These are phyloP conservation scores for Mortierella claussenii DNA, from an alignment of 192 early-diverging fungal species.

Conservation along the genomic window DNA sequence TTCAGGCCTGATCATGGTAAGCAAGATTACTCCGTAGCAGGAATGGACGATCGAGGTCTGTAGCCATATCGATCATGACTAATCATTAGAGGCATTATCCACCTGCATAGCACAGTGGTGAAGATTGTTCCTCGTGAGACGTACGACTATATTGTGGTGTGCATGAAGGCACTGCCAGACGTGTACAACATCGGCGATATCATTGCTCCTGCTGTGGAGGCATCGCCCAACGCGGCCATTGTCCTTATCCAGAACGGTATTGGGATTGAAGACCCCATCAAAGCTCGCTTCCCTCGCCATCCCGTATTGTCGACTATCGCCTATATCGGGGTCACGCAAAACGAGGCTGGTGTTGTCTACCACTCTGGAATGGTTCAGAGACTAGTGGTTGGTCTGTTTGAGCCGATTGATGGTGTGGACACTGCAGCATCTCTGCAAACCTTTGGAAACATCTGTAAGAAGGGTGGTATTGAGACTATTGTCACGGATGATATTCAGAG, in stretches of 20 bases:
- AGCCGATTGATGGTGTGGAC: constrained; percentile 37
- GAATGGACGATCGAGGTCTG: too few species aligned
- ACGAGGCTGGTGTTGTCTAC: constrained; percentile 58
- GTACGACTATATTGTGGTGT: constrained; percentile 71
- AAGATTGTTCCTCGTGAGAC: constrained; percentile 56
- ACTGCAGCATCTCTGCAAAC: constrained; percentile 21
- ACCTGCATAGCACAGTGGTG: constrained; percentile 35
- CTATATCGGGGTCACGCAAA: constrained; percentile 73
- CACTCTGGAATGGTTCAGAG: constrained; percentile 55
- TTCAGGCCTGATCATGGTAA: constrained; percentile 65
- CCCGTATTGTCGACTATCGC: constrained; percentile 69
- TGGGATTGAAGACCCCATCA: constrained; percentile 69
- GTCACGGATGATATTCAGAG: constrained; percentile 67
- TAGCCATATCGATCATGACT: too few species aligned
- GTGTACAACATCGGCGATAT: constrained; percentile 65
- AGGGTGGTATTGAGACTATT: constrained; percentile 51
- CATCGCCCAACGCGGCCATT: constrained; percentile 60
- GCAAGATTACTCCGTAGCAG: neutral
- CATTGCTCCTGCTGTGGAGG: constrained; percentile 64
- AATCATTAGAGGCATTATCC: too few species aligned
- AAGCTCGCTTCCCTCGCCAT: constrained; percentile 67
- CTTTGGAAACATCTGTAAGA: constrained; percentile 58
- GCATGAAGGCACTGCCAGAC: constrained; percentile 76
- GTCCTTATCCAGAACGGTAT: constrained; percentile 82
- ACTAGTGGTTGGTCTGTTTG: constrained; percentile 52